phyloP scores from a whole-genome alignment of 2,329 filamentous ascomycete genomes.

The Dryadomyces quercivorus region DNA sequence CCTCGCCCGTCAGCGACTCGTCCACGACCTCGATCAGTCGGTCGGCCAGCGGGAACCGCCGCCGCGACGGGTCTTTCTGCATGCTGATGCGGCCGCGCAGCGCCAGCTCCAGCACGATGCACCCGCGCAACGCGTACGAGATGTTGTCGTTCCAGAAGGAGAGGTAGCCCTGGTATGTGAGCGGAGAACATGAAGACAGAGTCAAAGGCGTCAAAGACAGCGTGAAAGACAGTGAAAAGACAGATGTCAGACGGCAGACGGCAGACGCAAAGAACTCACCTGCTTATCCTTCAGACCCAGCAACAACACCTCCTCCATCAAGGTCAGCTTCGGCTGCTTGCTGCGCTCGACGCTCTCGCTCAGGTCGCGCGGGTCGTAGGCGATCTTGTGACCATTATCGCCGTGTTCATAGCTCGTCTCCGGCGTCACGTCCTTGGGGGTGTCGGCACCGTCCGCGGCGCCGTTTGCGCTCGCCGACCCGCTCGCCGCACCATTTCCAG shows the following conservation, averaged over 20 bases:
- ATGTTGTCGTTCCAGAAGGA: conserved; percentile 99
- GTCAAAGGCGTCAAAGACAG: not conserved
- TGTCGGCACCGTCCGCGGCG: conserved; percentile 45
- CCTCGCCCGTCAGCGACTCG: conserved; percentile 91
- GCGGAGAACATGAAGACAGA: too few species aligned
- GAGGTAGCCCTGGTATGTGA: conserved; percentile 69
- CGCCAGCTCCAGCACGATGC: conserved; percentile 94
- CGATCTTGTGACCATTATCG: conserved; percentile 98
- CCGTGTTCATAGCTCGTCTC: conserved; percentile 82
- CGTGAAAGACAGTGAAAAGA: too few species aligned
- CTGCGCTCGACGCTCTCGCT: conserved; percentile 90
- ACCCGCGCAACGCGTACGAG: conserved; percentile 91
- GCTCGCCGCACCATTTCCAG: conserved; percentile 27
- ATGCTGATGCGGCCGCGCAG: conserved; percentile 95
- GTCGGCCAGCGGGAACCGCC: conserved; percentile 86
- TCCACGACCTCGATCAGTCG: conserved; percentile 94
- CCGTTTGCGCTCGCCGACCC: conserved; percentile 48
- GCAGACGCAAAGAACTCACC: conserved; percentile 42
- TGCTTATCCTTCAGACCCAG: conserved; percentile 98
- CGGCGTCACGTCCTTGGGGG: conserved; percentile 42
- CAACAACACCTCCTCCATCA: conserved; percentile 97
- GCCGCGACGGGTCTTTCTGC: conserved; percentile 88
- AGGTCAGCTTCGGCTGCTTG: conserved; percentile 95
- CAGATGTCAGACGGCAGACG: too few species aligned
- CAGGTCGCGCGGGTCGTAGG: conserved; percentile 92